These are phyloP conservation scores for Podochytrium sp. DNA, from an alignment of 192 early-diverging fungal species.

Conservation along the genomic window DNA sequence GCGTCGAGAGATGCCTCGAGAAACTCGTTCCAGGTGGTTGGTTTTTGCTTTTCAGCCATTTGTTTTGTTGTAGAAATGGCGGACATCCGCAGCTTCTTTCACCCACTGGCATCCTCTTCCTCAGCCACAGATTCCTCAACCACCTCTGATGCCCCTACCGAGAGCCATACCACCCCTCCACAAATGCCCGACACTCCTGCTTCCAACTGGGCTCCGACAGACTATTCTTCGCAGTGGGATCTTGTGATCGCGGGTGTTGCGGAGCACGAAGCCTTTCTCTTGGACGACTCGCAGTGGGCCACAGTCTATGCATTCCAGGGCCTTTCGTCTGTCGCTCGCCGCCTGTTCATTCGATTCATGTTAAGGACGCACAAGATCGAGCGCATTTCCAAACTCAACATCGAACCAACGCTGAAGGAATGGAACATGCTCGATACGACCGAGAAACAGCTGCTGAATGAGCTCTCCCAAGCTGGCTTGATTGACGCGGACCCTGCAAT, in stretches of 20 bases:
- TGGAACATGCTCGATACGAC: not conserved
- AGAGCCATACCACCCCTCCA: too few relatives aligned
- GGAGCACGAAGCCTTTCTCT: conserved; percentile 21
- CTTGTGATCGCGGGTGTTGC: conserved; percentile 12
- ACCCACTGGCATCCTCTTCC: too few relatives aligned
- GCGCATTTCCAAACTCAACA: not conserved
- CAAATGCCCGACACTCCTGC: too few relatives aligned
- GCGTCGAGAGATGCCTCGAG: not conserved
- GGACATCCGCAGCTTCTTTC: not conserved
- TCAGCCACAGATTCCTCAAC: not conserved
- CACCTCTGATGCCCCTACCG: not conserved
- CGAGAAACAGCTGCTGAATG: not conserved
- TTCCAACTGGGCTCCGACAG: too few relatives aligned
- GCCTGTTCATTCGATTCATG: conserved; percentile 13
- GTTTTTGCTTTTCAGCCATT: not conserved
- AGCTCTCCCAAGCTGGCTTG: not conserved
- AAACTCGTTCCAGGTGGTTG: not conserved
- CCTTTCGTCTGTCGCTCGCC: not conserved
- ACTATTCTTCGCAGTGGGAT: conserved; percentile 33
- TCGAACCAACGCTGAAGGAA: not conserved
- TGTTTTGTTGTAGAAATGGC: not conserved
- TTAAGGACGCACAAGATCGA: conserved; percentile 22
- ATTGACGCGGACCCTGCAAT: not conserved
- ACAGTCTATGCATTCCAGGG: conserved; percentile 1
- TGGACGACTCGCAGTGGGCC: conserved; percentile 2